phyloP scores from a whole-genome alignment of 1,284 basidiomycete species.

The Irpex rosettiformis region DNA sequence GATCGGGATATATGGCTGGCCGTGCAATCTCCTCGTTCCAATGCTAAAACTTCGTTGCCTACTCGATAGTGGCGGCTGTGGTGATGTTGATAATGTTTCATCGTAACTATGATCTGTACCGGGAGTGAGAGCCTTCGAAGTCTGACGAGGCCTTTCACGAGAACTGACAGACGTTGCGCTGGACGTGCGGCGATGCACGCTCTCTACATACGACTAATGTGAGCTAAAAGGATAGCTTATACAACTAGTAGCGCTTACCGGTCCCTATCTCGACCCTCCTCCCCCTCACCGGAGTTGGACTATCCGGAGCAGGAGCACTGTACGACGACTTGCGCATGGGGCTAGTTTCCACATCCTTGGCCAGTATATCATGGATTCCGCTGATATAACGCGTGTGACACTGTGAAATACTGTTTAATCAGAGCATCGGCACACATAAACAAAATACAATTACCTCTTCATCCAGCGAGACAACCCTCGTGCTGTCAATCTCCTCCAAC shows the following conservation, averaged over 20 bases:
- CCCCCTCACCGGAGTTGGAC: conserved; percentile 9
- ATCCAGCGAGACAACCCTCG: not conserved
- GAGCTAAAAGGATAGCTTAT: too few relatives aligned
- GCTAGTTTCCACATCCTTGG: not conserved
- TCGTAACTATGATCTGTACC: too few relatives aligned
- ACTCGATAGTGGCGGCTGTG: too few relatives aligned
- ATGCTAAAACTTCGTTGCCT: too few relatives aligned
- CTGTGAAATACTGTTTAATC: too few relatives aligned
- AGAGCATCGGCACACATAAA: too few relatives aligned
- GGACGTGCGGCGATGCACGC: too few relatives aligned
- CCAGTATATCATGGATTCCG: not conserved
- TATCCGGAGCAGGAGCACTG: conserved; percentile 4
- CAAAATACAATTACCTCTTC: not conserved
- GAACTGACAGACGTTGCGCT: not conserved
- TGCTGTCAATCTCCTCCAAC: not conserved
- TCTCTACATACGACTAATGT: not conserved
- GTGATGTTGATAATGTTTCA: too few relatives aligned
- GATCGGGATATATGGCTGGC: too few relatives aligned
- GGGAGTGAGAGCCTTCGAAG: not conserved
- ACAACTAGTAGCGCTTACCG: not conserved
- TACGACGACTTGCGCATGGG: not conserved
- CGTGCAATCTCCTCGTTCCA: too few relatives aligned
- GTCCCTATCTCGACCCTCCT: not conserved
- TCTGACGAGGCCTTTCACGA: not conserved
- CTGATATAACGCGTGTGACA: not conserved